Percentiles rank a stretch among this genome's conserved stretches.
These are phyloP conservation scores for Colletotrichum sp. DNA, from an alignment of 2,329 filamentous ascomycete species.

Conservation along the genomic window DNA sequence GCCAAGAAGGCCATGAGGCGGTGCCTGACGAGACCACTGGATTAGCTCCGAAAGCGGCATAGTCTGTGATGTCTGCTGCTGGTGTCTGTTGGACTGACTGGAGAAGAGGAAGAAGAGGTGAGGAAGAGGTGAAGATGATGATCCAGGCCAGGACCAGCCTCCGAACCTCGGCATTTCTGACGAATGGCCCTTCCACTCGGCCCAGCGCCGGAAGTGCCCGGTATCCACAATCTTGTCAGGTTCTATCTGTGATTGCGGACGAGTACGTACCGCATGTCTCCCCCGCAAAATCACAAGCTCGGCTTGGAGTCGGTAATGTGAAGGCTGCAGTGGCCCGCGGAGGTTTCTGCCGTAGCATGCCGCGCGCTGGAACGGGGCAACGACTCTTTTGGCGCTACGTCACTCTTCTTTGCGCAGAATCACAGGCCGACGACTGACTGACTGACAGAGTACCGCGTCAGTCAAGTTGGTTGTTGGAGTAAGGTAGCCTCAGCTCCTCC, in stretches of 20 bases:
- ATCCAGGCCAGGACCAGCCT: neutral
- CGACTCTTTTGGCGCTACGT: neutral
- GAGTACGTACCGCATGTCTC: conserved; percentile 1
- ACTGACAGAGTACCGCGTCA: neutral
- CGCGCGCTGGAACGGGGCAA: neutral
- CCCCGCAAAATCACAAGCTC: conserved; percentile 66
- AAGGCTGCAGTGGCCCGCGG: conserved; percentile 27
- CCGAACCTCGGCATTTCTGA: conserved; percentile 20
- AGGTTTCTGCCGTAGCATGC: neutral
- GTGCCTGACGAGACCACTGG: neutral
- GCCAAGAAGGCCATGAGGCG: neutral
- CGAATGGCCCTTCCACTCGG: conserved; percentile 10
- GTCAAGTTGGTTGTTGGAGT: neutral
- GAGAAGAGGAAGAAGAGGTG: neutral
- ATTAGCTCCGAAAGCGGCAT: neutral
- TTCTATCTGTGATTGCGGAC: neutral
- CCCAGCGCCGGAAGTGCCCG: conserved; percentile 9
- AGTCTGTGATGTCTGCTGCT: neutral
- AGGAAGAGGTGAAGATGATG: neutral
- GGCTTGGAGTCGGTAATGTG: conserved; percentile 50
- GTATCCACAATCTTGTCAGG: neutral
- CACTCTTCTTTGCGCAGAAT: neutral
- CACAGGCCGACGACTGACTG: conserved; percentile 3
- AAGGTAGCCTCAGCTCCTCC: neutral
- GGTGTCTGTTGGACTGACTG: neutral